Percentiles rank a stretch among this genome's conserved stretches.
Conservation (phyloP, 371 early-diverging fungal genomes). For the Mortierella sp. region DNA sequence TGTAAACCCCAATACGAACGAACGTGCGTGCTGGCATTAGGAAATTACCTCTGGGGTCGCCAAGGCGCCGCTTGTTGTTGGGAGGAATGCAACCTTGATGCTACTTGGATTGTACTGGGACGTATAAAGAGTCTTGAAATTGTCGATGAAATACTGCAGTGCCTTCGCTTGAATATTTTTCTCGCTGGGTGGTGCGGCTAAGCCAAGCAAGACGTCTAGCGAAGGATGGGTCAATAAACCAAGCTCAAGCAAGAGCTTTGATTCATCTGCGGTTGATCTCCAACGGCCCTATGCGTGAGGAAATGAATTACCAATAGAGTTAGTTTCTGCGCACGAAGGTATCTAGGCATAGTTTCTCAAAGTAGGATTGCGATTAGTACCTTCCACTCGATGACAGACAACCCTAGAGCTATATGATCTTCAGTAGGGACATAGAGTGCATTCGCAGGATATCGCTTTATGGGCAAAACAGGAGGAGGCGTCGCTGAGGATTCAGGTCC, state of each 20-base stretch:
- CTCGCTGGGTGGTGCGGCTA: slow-evolving; percentile 65
- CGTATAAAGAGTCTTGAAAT: slow-evolving; percentile 71
- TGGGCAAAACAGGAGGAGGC: slow-evolving; percentile 19
- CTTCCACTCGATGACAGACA: slow-evolving; percentile 84
- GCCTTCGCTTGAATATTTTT: slow-evolving; percentile 61
- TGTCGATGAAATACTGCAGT: slow-evolving; percentile 80
- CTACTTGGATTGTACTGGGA: slow-evolving; percentile 59
- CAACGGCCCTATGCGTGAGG: slow-evolving; percentile 47
- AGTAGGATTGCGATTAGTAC: slow-evolving; percentile 60
- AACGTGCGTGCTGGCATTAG: neutral
- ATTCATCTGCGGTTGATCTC: slow-evolving; percentile 63
- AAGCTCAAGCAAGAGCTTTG: slow-evolving; percentile 73
- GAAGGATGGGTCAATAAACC: slow-evolving; percentile 75
- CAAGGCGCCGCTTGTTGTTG: slow-evolving; percentile 63
- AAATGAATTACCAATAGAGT: too few relatives aligned
- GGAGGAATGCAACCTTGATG: slow-evolving; percentile 74
- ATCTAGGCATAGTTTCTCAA: neutral
- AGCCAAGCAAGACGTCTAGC: slow-evolving; percentile 62
- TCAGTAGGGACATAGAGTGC: slow-evolving; percentile 83
- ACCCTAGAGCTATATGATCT: slow-evolving; percentile 66
- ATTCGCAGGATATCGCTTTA: slow-evolving; percentile 73
- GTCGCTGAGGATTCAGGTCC: slow-evolving; percentile 6
- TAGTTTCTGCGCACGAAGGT: too few relatives aligned
- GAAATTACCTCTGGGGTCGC: slow-evolving; percentile 58
- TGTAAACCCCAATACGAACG: neutral